Percentiles rank a stretch among this genome's conserved stretches.
Evolutionary conservation across 495 filamentous ascomycete genomes (phyloP).

Genomic region (Penicillium antarcticum): DNA sequence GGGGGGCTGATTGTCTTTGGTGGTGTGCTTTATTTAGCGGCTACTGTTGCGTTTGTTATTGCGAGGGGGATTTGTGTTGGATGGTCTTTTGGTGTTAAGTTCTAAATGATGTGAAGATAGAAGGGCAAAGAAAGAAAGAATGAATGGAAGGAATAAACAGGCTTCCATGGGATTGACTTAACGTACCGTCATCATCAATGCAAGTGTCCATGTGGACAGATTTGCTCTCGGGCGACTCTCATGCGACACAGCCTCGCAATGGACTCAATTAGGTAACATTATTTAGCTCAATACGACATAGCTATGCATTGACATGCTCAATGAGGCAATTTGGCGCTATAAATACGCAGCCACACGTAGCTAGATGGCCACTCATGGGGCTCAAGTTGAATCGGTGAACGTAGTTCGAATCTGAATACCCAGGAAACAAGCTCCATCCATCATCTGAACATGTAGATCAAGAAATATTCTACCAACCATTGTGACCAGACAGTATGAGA

Average conservation of each 20-base stretch:
- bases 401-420: neutral
- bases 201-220: no score
- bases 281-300: no score
- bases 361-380: neutral
- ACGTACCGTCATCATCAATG: no score
- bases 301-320: no score
- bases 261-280: conserved; percentile 3
- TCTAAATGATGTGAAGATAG: neutral
- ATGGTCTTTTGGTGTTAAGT: conserved; percentile 24
- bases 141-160: no score
- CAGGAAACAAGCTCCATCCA: neutral
- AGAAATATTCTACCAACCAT: neutral
- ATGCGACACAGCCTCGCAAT: neutral
- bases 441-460: neutral
- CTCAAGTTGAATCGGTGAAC: neutral
- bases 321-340: neutral
- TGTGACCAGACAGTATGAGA: neutral
- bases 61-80: conserved; percentile 48
- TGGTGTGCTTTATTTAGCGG: conserved; percentile 48
- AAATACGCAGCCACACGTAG: neutral
- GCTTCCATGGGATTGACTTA: no score
- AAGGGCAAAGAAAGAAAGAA: no score
- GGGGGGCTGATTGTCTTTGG: conserved; percentile 53
- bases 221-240: neutral
- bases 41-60: conserved; percentile 43